A percentile compares a stretch with the other conserved stretches of the same genome.
phyloP scores from a whole-genome alignment of 768 basidiomycete genomes.

The Pleurotus salmoneostramineus region DNA sequence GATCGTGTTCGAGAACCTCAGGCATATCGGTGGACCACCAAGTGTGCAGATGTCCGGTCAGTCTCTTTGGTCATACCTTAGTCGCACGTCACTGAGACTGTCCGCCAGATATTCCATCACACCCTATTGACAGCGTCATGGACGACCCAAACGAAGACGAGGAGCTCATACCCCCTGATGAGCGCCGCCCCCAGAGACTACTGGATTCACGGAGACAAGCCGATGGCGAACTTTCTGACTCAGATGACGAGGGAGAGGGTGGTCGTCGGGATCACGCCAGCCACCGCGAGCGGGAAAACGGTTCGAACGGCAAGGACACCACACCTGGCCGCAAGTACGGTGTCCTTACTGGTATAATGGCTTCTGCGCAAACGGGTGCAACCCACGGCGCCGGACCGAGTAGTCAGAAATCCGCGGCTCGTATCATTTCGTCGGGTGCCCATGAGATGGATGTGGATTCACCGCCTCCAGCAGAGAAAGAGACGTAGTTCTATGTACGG shows the following conservation, averaged over 20 bases:
- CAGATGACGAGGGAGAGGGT: slow-evolving; percentile 95
- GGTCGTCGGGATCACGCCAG: slow-evolving; percentile 67
- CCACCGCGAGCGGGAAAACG: slow-evolving; percentile 45
- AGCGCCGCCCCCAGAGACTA: slow-evolving; percentile 68
- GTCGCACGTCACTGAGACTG: background rate
- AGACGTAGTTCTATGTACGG: background rate
- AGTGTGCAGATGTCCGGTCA: slow-evolving; percentile 88
- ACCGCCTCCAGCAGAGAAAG: slow-evolving; percentile 22
- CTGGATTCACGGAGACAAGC: slow-evolving; percentile 80
- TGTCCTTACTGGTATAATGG: slow-evolving; percentile 69
- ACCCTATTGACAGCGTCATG: slow-evolving; percentile 81
- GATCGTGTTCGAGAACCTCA: slow-evolving; percentile 88
- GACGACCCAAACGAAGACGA: slow-evolving; percentile 83
- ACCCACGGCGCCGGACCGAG: slow-evolving; percentile 78
- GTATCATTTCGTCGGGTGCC: slow-evolving; percentile 31
- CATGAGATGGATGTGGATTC: slow-evolving; percentile 42
- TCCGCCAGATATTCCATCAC: slow-evolving; percentile 69
- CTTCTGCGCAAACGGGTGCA: slow-evolving; percentile 49
- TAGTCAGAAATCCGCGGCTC: slow-evolving; percentile 54
- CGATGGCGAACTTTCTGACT: slow-evolving; percentile 91
- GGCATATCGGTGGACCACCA: slow-evolving; percentile 84
- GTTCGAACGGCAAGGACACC: slow-evolving; percentile 37
- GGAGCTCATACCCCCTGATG: slow-evolving; percentile 74
- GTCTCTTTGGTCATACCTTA: slow-evolving; percentile 3
- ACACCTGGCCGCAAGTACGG: slow-evolving; percentile 53